Base-by-base conservation (phyloP, 1,284 basidiomycete genomes). In the Pseudomicrostroma phylloplanum region DNA sequence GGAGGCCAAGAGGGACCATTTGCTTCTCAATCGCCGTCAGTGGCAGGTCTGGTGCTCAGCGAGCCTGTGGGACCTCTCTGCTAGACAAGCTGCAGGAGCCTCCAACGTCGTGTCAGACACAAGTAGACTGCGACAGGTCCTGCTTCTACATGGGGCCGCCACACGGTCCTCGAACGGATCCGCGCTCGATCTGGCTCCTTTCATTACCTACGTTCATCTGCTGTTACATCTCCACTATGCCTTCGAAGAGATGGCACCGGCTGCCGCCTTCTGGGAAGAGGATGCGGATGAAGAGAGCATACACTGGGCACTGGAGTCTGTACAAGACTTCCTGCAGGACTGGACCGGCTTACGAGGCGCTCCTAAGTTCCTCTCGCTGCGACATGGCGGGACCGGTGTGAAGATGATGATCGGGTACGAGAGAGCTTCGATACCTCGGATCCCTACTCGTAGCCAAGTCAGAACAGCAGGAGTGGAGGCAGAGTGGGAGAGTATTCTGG, bases 401-500 rank as follows among this genome's bases (percentile, higher is more conserved):
- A 26, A 15, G 21, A 17, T 54, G 13, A 25, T 26, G 21, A 25
- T 54, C 15, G 51, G 51, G 13, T 54, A 54, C 51, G 15, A 15
- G 17, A 26, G 13, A 13, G n/a, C 15, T 25, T 23, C 21, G 8
- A 15, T 25, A 19, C 51, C 21, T 25, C 13, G 21, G 6, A 54
- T 54, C 26, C 51, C 25, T 25, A 54, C 51, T 19, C 51, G 51
- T 25, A 54, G 51, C 25, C 51, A 54, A 15, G 17, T 26, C n/a
- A 17, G 25, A 17, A 26, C 51, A 17, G 40, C 46, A 9, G 61
- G 46, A 1, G 43, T 63, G 1, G 53, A 40, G 19, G 39, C 40
- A 43, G 46, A 21, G 13, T 55, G 46, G 25, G 60, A 63, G 11
- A 19, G 19, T 0, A 4, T 63, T 23, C 25, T 58, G 1, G 39